Evolutionary conservation across 345 rosid genomes (phyloP), one percentile per base, ranked within the genome.

Genomic region (Erodium maritimum): DNA sequence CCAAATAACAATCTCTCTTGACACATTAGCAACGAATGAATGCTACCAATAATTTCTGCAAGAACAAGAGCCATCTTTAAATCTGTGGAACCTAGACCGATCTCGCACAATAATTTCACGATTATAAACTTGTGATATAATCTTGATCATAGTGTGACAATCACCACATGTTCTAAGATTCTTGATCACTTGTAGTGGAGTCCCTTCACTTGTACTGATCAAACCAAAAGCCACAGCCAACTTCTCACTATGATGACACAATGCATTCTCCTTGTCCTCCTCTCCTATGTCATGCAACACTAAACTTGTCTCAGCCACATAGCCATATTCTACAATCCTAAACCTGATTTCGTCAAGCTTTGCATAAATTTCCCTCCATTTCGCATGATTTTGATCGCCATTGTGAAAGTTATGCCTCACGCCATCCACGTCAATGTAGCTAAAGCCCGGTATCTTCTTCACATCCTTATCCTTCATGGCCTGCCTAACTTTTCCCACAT

Each of bases 211-310:
- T 17, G 57, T 70, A 58, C 74, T 73, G 29, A 85, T 79, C 75
- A 88, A 77, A 56, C 96, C 91, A 62, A 78, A 91, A 12, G 91
- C 85, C 65, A 88, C 90, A 46, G 97, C 96, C 73, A 91, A 56
- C 73, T 88, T 88, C 82, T 86, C 95, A 60, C 97, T 86, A 33
- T 88, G 97, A 71, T 82, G 79, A 21, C 72, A 78, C 67, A 88
- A 50, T 21, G 79, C 95, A 51, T 84, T 81, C 80, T 82, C 95
- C 73, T 91, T 86, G 69, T 91, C 97, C 64, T 91, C 96, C 22
- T 86, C 90, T 46, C 87, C 96, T 56, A 88, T 84, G 71, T 91
- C 96, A 71, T 91, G 95, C 71, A 86, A 65, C 54, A 91, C 97
- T 59, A 72, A 81, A 64, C 77, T 69, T 21, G 96, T 86, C 65